Conservation (phyloP, 1,139 yeast species). For the Scheffersomyces parashehatae region DNA sequence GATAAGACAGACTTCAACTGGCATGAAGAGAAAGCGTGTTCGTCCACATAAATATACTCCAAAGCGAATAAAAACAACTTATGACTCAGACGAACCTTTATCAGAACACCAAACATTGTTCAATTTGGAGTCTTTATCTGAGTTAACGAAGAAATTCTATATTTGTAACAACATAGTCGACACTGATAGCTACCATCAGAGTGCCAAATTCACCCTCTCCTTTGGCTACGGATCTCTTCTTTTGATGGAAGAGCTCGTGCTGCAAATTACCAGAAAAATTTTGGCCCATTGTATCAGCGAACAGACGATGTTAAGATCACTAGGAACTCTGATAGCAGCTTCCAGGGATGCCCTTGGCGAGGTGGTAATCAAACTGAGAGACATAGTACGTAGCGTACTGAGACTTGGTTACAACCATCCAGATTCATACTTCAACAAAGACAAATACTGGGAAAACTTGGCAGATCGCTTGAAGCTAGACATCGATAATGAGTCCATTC, state of each 20-base stretch:
- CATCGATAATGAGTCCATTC: no score
- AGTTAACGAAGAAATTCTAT: constrained; percentile 2
- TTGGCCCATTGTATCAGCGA: not conserved
- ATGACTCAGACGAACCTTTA: not conserved
- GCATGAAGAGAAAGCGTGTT: no score
- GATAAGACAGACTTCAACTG: no score
- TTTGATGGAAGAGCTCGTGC: constrained; percentile 9
- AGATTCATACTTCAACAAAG: constrained; percentile 9
- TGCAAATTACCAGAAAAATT: constrained; percentile 6
- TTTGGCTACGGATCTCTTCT: not conserved
- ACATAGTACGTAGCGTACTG: not conserved
- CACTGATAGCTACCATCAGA: not conserved
- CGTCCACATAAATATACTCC: no score
- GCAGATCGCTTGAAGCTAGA: constrained; percentile 5
- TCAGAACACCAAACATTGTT: constrained; percentile 1
- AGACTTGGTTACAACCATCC: constrained; percentile 1
- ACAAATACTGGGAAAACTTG: constrained; percentile 10
- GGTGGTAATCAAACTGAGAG: not conserved
- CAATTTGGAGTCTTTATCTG: constrained; percentile 5
- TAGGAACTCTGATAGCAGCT: no score
- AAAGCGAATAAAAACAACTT: no score
- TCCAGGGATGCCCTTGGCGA: no score
- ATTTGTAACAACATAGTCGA: not conserved
- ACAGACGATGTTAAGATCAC: no score
- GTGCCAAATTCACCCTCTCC: not conserved